Percentiles rank a stretch among this genome's conserved stretches.
These are phyloP conservation scores for Rhizophagus clarus DNA, from an alignment of 192 early-diverging fungal species.

Conservation along the genomic window DNA sequence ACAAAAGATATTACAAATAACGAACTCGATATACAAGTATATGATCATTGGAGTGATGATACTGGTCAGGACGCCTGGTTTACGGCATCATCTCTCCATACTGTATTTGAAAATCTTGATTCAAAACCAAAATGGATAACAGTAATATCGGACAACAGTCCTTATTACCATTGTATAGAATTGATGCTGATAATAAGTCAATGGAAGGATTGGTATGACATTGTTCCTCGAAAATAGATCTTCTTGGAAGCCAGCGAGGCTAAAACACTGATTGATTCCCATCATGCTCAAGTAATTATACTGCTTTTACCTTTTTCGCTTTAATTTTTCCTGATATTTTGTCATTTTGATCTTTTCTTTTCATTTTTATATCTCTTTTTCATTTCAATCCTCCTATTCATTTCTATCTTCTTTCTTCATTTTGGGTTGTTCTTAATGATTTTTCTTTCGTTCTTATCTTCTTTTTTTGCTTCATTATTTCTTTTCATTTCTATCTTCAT, in stretches of 20 bases:
- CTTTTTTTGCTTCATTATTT: too few relatives aligned
- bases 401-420: too few relatives aligned
- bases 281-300: background rate
- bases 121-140: background rate
- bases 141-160: background rate
- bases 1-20: background rate
- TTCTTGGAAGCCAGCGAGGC: background rate
- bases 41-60: background rate
- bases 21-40: background rate
- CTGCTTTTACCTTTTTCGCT: too few relatives aligned
- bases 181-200: background rate
- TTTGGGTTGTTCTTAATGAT: too few relatives aligned
- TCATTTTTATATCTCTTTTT: too few relatives aligned
- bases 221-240: background rate
- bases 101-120: background rate
- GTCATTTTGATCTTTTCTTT: too few relatives aligned
- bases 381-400: too few relatives aligned
- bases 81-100: background rate
- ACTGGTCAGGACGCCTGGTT: background rate
- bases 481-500: too few relatives aligned
- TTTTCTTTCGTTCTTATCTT: too few relatives aligned
- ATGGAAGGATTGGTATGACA: background rate
- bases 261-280: background rate
- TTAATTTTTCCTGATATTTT: too few relatives aligned
- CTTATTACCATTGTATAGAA: background rate